Conservation (phyloP, 129 eudicot genomes). For the Mikania micrantha region DNA sequence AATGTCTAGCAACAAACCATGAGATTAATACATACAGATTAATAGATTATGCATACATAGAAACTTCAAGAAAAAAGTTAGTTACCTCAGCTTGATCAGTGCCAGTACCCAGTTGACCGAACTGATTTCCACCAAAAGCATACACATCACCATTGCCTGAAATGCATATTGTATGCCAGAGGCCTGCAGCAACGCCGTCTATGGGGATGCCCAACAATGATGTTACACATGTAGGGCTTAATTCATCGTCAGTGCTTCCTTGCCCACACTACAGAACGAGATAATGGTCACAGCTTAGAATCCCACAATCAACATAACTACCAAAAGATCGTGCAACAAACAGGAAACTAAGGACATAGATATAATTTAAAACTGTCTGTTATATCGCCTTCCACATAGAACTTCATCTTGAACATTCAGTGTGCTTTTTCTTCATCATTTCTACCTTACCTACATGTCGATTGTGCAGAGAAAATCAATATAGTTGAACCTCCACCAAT, state of each 20-base stretch:
- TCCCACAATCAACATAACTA: background rate
- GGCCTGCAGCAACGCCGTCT: constrained; percentile 80
- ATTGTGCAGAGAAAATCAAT: constrained; percentile 30
- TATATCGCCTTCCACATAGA: constrained; percentile 37
- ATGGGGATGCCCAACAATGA: constrained; percentile 76
- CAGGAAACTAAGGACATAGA: constrained; percentile 6
- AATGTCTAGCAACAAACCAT: constrained; percentile 46
- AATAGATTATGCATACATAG: background rate
- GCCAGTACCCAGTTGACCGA: constrained; percentile 97
- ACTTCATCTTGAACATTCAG: constrained; percentile 55
- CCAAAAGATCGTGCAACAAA: constrained; percentile 4
- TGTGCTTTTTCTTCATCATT: constrained; percentile 48
- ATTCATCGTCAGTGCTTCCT: constrained; percentile 93
- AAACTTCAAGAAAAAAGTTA: background rate
- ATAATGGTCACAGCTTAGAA: constrained; percentile 14
- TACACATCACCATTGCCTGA: constrained; percentile 90
- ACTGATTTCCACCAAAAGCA: constrained; percentile 94
- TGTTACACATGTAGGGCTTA: constrained; percentile 86
- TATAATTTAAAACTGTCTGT: constrained; percentile 1
- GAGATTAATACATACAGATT: too few relatives aligned
- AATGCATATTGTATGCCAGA: constrained; percentile 90
- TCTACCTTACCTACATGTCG: constrained; percentile 56
- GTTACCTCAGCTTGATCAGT: constrained; percentile 89
- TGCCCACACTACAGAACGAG: constrained; percentile 74
- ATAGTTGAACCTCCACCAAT: background rate